phyloP scores from a whole-genome alignment of 352 stramenopile genomes.

The Pythium coloratum region DNA sequence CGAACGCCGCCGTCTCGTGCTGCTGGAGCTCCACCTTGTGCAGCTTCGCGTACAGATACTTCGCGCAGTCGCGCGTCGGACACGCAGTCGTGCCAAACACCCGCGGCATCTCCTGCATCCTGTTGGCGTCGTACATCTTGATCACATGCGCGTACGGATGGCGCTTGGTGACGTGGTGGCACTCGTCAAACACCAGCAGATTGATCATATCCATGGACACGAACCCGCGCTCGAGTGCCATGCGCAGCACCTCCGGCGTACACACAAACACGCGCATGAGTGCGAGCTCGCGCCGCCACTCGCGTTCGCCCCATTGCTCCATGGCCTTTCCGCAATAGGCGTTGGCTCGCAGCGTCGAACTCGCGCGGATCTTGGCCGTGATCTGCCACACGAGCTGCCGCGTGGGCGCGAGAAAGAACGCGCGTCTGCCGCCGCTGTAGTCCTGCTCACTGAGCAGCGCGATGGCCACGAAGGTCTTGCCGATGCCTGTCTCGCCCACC shows the following conservation, averaged over 20 bases:
- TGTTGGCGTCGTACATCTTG: constrained; percentile 68
- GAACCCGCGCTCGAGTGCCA: constrained; percentile 83
- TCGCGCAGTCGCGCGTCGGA: constrained; percentile 51
- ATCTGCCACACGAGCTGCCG: constrained; percentile 83
- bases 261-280: constrained; percentile 79
- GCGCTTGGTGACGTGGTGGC: constrained; percentile 87
- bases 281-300: constrained; percentile 61
- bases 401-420: constrained; percentile 82
- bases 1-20: constrained; percentile 56
- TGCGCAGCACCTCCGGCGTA: constrained; percentile 86
- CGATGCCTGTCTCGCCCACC: constrained; percentile 81
- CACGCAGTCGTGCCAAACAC: constrained; percentile 88
- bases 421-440: constrained; percentile 60
- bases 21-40: constrained; percentile 68
- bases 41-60: constrained; percentile 67
- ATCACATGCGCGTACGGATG: constrained; percentile 90
- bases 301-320: constrained; percentile 63
- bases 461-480: constrained; percentile 86
- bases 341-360: constrained; percentile 55
- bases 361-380: constrained; percentile 65
- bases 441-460: constrained; percentile 73
- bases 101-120: constrained; percentile 37
- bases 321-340: constrained; percentile 48
- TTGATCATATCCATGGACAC: constrained; percentile 76
- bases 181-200: constrained; percentile 90